These are phyloP conservation scores for Neonectria magnoliae DNA, from an alignment of 2,329 filamentous ascomycete genomes.

Conservation along the genomic window DNA sequence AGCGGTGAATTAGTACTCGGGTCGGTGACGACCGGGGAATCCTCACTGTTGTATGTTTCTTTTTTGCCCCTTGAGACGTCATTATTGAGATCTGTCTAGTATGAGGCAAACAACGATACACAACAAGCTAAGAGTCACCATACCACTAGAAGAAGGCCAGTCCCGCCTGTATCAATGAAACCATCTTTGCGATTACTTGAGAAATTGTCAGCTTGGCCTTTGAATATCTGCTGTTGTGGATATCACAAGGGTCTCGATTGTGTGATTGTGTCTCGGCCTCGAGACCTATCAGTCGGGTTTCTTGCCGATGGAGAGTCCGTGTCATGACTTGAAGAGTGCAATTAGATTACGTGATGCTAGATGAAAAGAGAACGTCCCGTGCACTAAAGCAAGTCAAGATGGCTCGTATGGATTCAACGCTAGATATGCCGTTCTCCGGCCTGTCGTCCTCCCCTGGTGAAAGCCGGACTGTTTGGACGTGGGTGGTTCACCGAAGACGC, in stretches of 20 bases:
- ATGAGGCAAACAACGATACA: background rate
- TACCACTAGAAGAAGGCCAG: too few relatives aligned
- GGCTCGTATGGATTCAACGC: background rate
- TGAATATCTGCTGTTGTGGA: background rate
- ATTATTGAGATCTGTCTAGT: background rate
- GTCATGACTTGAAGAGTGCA: background rate
- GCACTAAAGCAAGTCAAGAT: background rate
- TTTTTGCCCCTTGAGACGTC: too few relatives aligned
- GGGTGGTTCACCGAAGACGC: background rate
- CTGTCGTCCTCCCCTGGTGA: background rate
- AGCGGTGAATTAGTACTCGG: background rate
- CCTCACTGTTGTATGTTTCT: too few relatives aligned
- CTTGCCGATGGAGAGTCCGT: constrained; percentile 22
- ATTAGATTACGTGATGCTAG: background rate
- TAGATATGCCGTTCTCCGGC: background rate
- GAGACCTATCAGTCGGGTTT: constrained; percentile 25
- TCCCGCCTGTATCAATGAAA: background rate
- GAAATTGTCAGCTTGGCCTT: background rate
- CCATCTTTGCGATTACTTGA: too few relatives aligned
- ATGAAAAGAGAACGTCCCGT: background rate
- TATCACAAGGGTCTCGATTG: background rate
- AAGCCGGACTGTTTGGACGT: background rate
- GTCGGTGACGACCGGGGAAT: too few relatives aligned
- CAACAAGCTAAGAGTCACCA: too few relatives aligned
- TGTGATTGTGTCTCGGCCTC: constrained; percentile 1